These are phyloP conservation scores for Lagenaria siceraria DNA, from an alignment of 306 rosid species.

Conservation along the genomic window DNA sequence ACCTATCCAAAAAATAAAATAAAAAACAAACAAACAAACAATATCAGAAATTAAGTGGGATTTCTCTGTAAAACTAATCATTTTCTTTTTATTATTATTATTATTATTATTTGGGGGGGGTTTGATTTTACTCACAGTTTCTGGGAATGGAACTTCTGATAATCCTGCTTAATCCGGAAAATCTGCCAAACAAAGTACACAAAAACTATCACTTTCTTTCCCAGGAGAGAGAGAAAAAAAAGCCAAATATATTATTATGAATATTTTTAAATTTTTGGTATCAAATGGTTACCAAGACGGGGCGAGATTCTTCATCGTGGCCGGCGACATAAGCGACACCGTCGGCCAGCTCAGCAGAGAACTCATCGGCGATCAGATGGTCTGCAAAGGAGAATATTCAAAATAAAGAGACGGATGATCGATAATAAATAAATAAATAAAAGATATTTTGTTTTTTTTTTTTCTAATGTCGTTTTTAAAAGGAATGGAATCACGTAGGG, in stretches of 20 bases:
- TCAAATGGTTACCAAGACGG: slow-evolving; percentile 38
- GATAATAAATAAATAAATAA: not conserved
- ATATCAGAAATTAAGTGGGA: not conserved
- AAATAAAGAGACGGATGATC: not conserved
- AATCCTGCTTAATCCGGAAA: slow-evolving; percentile 88
- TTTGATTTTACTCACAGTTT: slow-evolving; percentile 49
- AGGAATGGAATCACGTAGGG: slow-evolving; percentile 7
- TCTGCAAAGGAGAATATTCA: slow-evolving; percentile 28
- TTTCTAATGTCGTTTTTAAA: not conserved
- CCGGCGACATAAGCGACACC: slow-evolving; percentile 90
- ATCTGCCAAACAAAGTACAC: slow-evolving; percentile 28
- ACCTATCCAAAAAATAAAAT: slow-evolving; percentile 23
- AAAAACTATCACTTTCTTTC: not conserved
- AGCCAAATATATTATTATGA: no score
- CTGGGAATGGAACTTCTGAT: slow-evolving; percentile 82
- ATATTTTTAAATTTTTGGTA: no score
- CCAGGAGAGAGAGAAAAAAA: no score
- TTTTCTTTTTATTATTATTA: no score
- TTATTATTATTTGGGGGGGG: not conserved
- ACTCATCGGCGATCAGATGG: slow-evolving; percentile 83
- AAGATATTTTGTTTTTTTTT: no score
- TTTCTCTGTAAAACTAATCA: not conserved
- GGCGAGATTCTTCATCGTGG: slow-evolving; percentile 84
- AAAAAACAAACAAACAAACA: not conserved
- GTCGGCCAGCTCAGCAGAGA: slow-evolving; percentile 88